These are phyloP conservation scores for Zopfochytrium polystomum DNA, from an alignment of 371 early-diverging fungal genomes.

Conservation along the genomic window DNA sequence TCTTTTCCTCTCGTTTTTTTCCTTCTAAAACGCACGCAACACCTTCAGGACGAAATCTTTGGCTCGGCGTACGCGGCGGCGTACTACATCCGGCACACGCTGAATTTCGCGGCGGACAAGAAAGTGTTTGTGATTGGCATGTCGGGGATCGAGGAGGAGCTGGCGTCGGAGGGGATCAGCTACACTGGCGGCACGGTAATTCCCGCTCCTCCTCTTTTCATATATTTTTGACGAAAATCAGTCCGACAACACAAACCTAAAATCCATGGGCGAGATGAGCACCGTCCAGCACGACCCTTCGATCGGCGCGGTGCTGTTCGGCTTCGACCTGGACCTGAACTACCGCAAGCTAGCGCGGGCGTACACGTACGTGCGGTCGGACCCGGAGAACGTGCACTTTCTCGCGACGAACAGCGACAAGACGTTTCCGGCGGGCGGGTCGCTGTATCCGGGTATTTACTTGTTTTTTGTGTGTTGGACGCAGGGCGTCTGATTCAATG, in stretches of 20 bases:
- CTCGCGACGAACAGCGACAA: slow-evolving; percentile 91
- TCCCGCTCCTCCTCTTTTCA: slow-evolving; percentile 4
- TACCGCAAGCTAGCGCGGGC: slow-evolving; percentile 90
- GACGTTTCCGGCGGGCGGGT: slow-evolving; percentile 79
- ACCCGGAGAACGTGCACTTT: slow-evolving; percentile 69
- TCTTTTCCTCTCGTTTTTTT: too few species aligned
- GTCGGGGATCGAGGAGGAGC: slow-evolving; percentile 83
- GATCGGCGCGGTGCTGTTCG: slow-evolving; percentile 81
- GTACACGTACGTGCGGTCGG: slow-evolving; percentile 69
- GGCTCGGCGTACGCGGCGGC: slow-evolving; percentile 94
- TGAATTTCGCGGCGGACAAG: slow-evolving; percentile 77
- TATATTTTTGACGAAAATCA: slow-evolving; percentile 17
- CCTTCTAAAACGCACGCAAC: not conserved
- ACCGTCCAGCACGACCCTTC: slow-evolving; percentile 53
- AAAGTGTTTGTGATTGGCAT: slow-evolving; percentile 90
- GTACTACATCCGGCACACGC: slow-evolving; percentile 77
- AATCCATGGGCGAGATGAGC: slow-evolving; percentile 47
- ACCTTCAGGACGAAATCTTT: slow-evolving; percentile 81
- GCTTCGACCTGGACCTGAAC: slow-evolving; percentile 84
- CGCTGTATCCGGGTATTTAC: slow-evolving; percentile 70
- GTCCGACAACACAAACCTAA: slow-evolving; percentile 54
- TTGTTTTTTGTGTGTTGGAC: not conserved
- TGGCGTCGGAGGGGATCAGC: slow-evolving; percentile 69
- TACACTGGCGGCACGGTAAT: slow-evolving; percentile 58
- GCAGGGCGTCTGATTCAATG: not conserved